Conservation (phyloP, 371 early-diverging fungal genomes). For the Fennellomyces sp. region DNA sequence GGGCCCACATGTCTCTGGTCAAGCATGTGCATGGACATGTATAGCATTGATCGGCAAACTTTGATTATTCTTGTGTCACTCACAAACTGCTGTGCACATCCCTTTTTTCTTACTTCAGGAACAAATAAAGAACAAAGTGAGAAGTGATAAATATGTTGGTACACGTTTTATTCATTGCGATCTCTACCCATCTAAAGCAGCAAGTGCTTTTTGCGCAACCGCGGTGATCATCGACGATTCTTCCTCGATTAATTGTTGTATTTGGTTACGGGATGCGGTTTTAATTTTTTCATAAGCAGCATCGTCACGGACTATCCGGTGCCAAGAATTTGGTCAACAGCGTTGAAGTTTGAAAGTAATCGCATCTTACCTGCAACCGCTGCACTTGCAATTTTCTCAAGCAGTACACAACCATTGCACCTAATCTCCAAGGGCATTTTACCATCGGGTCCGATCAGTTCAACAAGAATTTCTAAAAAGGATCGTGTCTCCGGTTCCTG, state of each 20-base stretch:
- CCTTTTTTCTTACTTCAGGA: neutral
- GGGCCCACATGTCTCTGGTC: neutral
- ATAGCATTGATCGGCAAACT: neutral
- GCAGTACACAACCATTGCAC: slow-evolving; percentile 55
- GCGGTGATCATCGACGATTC: neutral
- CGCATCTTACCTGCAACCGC: slow-evolving; percentile 31
- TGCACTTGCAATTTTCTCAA: slow-evolving; percentile 47
- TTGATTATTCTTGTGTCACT: neutral
- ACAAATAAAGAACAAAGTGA: neutral
- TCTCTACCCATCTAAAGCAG: neutral
- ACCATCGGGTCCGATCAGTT: slow-evolving; percentile 28
- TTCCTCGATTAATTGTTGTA: slow-evolving; percentile 3
- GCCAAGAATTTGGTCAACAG: no score
- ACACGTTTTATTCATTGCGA: neutral
- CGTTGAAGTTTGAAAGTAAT: no score
- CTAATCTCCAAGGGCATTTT: slow-evolving; percentile 35
- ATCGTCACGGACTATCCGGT: neutral
- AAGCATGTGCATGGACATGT: neutral
- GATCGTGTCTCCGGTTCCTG: slow-evolving; percentile 23
- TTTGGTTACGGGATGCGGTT: neutral
- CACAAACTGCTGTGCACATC: neutral
- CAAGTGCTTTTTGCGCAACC: slow-evolving; percentile 3
- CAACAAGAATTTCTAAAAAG: slow-evolving; percentile 47
- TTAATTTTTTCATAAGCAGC: neutral
- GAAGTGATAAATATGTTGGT: neutral